Base-by-base conservation (phyloP, 1,139 yeast genomes). In the Spathaspora sp. region DNA sequence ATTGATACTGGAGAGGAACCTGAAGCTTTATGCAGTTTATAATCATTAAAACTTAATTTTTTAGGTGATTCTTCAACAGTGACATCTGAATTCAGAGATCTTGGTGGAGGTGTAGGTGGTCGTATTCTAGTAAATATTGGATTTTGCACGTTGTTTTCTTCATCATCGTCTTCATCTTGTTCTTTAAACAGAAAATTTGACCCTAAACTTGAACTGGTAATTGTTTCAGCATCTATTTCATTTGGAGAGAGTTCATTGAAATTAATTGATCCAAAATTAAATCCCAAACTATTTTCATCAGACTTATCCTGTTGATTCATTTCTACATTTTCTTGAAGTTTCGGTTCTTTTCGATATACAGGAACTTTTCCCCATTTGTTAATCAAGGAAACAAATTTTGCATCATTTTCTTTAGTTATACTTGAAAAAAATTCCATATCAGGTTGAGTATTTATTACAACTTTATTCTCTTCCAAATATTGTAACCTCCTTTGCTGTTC, bases 361-460 rank as follows among this genome's bases (percentile, higher is more conserved):
- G 50, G 51, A 8, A 9, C 25, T 41, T 59, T 60, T 2, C 68
- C 68, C 63, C 65, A 64, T 6, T 43, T 38, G 10, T 51, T 41
- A 6, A 64, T 37, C 2, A 56, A 13, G 0, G 42, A 39, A 17
- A 48, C 26, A n/a, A 61, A 44, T 3, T 51, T 51, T 1, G 44
- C 42, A 25, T 57, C 56, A 17, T 53, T 45, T 2, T 45, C 53
- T 7, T 42, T 25, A 8, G 52, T 46, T 20, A 61, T 46, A 20
- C 54, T 44, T 11, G 44, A 43, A 41, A 63, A 62, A 41, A 50
- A 61, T 6, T 44, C 44, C 3, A 38, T 7, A 17, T 55, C 54
- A 1, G 65, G 64, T 6, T 42, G 39, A 3, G 43, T 18, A 43
- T 58, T 51, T n/a, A 65, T 47, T 16, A 43, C 48, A 13, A 63